A percentile compares a stretch with the other conserved stretches of the same genome.
phyloP scores from a whole-genome alignment of 1,284 basidiomycete species.

The Rhodotorula glutinis region DNA sequence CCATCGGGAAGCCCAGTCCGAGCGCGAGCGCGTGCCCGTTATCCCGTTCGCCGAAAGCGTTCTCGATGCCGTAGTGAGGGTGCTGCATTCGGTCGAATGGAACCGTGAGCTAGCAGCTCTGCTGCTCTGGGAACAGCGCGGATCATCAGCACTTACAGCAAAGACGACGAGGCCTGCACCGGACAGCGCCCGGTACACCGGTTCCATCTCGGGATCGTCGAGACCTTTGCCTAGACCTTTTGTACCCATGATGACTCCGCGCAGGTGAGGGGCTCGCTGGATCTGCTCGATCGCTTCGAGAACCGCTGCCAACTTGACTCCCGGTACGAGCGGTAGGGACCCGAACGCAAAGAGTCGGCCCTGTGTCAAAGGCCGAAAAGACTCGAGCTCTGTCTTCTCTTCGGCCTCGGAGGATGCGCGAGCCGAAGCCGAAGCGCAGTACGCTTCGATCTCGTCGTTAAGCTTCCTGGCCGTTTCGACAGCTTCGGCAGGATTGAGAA shows the following conservation, averaged over 20 bases:
- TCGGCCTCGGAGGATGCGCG: constrained; percentile 48
- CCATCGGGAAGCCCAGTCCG: constrained; percentile 81
- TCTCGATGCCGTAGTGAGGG: constrained; percentile 65
- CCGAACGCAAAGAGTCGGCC: constrained; percentile 76
- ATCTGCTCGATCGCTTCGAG: constrained; percentile 65
- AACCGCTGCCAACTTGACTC: constrained; percentile 57
- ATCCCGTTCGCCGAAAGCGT: constrained; percentile 60
- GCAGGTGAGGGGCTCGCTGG: constrained; percentile 59
- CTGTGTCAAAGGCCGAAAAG: constrained; percentile 46
- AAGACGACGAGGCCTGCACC: constrained; percentile 67
- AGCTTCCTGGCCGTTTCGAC: constrained; percentile 62
- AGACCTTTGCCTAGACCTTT: constrained; percentile 71
- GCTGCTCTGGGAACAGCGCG: background rate
- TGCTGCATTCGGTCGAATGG: constrained; percentile 49
- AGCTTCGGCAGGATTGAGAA: constrained; percentile 67
- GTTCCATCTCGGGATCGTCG: constrained; percentile 70
- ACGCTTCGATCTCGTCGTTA: constrained; percentile 71
- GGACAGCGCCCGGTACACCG: constrained; percentile 70
- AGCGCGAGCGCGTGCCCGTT: constrained; percentile 82
- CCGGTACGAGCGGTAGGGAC: constrained; percentile 73
- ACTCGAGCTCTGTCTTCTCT: constrained; percentile 39
- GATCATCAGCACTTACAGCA: constrained; percentile 47
- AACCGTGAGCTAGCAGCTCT: background rate
- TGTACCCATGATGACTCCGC: constrained; percentile 77
- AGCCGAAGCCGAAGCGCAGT: constrained; percentile 59